Percentiles rank a stretch among this genome's conserved stretches.
Conservation (phyloP, 163 green algal species). For the Scenedesmus sp. region DNA sequence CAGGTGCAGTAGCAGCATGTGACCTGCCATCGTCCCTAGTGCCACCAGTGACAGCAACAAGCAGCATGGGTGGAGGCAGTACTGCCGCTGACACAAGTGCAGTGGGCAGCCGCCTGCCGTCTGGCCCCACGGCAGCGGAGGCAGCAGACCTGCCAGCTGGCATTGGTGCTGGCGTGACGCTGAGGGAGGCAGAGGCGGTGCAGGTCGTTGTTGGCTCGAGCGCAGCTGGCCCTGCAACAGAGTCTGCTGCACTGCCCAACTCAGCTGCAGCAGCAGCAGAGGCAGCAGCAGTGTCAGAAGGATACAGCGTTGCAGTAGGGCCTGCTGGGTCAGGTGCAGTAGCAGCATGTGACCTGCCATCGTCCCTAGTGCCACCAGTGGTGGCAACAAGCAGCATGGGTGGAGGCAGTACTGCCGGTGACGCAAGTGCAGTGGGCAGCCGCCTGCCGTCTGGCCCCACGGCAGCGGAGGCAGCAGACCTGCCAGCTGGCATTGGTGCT, state of each 20-base stretch:
- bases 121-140: background rate
- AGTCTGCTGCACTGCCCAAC: background rate
- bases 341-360: background rate
- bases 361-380: background rate
- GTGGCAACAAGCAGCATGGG: background rate
- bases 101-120: background rate
- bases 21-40: too few species aligned
- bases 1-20: background rate
- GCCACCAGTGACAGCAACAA: background rate
- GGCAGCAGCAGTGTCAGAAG: background rate
- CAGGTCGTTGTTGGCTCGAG: background rate
- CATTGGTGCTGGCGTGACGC: background rate
- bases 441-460: background rate
- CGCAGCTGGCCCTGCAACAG: background rate
- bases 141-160: background rate
- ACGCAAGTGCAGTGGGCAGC: background rate
- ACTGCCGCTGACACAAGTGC: background rate
- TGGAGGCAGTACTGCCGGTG: background rate
- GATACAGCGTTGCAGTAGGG: too few species aligned
- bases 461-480: slow-evolving; percentile 5
- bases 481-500: background rate
- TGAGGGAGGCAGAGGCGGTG: background rate
- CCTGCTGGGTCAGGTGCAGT: background rate
- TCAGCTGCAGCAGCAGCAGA: too few species aligned
- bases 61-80: background rate